Evolutionary conservation across 2,329 filamentous ascomycete genomes (phyloP), one percentile per base, ranked within the genome.

Genomic region (Trichoderma simmonsii): DNA sequence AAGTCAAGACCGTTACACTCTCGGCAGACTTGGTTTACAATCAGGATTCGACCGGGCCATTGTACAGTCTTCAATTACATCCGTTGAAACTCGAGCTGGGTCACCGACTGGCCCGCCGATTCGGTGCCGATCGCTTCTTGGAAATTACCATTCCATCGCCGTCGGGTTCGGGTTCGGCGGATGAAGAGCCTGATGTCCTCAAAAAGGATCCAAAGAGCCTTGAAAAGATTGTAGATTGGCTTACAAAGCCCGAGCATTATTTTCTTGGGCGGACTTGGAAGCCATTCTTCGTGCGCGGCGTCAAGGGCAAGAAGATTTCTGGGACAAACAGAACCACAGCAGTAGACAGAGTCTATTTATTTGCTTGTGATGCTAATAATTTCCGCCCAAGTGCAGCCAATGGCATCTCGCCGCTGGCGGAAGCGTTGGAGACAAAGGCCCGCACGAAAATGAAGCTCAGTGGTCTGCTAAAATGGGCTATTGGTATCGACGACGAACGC

Each of bases 41-140:
- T 48, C 66, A 76, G 0, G 75, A 79, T 1, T 75, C 77, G 3
- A 77, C 74, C 0, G 84, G 83, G 0, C 82, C 85, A 0, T 66
- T 86, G 0, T 87, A 88, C 72, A 73, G 76, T 0, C 75, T 90
- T 5, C 81, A 81, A 6, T 81, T 91, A 11, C 80, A 83, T 2
- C 85, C 87, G 0, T 75, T 90, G 1, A 81, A 79, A 11, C 76
- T 89, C 2, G 86, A 88, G 30, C 76, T 82, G 3, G 81, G 85
- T 0, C 84, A 89, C 77, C 85, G 89, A 2, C 77, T 91, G 0
- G 80, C 81, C 24, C 84, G 89, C 14, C 85, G 85, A 5, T 90
- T 89, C 74, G 88, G 89, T 0, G 79, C 84, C 0, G 88, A 91
- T 73, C 83, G 89, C 0, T 90, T 90, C 60, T 73, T 91, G 1